Evolutionary conservation across 2,329 filamentous ascomycete species (phyloP).

Genomic region (Thielaviopsis populi): DNA sequence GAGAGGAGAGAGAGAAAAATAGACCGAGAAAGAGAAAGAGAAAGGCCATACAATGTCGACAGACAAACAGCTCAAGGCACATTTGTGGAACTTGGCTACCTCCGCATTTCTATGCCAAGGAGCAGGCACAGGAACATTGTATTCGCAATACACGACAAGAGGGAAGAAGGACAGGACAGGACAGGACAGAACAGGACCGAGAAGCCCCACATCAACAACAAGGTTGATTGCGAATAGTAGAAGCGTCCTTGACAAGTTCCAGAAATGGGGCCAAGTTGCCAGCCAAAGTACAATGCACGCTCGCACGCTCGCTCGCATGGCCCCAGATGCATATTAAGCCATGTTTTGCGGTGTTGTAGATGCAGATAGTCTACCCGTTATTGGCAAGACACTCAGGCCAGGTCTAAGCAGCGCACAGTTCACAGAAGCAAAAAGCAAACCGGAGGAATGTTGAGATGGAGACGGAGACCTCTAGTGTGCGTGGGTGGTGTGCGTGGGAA

Average conservation of each 20-base stretch:
- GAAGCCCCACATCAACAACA: not conserved
- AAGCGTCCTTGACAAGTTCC: not conserved
- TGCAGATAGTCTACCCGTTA: slow-evolving; percentile 4
- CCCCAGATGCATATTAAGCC: not conserved
- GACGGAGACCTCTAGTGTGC: not conserved
- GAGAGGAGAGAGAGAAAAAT: too few relatives aligned
- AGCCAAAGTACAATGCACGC: not conserved
- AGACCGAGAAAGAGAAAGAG: too few relatives aligned
- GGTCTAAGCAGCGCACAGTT: not conserved
- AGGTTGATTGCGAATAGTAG: not conserved
- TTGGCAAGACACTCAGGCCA: not conserved
- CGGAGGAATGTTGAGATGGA: not conserved
- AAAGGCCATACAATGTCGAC: not conserved
- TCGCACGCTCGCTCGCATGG: not conserved
- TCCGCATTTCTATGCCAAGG: not conserved
- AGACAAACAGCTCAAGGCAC: not conserved
- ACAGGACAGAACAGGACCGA: not conserved
- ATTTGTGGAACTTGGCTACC: not conserved
- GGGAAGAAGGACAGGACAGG: too few relatives aligned
- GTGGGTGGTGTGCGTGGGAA: not conserved
- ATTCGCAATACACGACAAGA: too few relatives aligned
- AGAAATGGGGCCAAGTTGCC: not conserved
- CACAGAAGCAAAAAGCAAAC: not conserved
- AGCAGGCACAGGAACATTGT: not conserved
- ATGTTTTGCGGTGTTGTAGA: not conserved